Evolutionary conservation across 2,329 filamentous ascomycete genomes (phyloP).

Genomic region (Penicillium sp.): DNA sequence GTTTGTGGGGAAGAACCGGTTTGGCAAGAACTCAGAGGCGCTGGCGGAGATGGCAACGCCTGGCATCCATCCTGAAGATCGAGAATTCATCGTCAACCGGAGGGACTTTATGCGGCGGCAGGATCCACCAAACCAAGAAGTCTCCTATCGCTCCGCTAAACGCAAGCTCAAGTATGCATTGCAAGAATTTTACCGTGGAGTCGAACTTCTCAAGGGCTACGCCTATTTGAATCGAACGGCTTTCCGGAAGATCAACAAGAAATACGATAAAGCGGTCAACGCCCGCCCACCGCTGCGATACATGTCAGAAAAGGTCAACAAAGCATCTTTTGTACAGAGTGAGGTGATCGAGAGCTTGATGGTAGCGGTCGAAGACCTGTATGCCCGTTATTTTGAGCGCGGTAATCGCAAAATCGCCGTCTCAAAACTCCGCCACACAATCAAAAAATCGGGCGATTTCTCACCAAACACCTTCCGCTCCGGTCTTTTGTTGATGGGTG

Average conservation of each 20-base stretch:
- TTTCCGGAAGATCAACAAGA: slow-evolving; percentile 97
- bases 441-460: slow-evolving; percentile 58
- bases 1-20: slow-evolving; percentile 47
- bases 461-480: slow-evolving; percentile 60
- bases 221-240: slow-evolving; percentile 86
- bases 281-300: slow-evolving; percentile 75
- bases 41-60: slow-evolving; percentile 48
- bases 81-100: slow-evolving; percentile 31
- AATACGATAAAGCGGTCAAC: slow-evolving; percentile 89
- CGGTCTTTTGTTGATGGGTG: slow-evolving; percentile 67
- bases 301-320: slow-evolving; percentile 88
- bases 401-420: slow-evolving; percentile 90
- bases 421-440: slow-evolving; percentile 76
- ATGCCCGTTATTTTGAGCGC: slow-evolving; percentile 89
- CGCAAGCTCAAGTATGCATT: slow-evolving; percentile 86
- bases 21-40: slow-evolving; percentile 58
- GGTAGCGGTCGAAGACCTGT: slow-evolving; percentile 80
- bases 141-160: slow-evolving; percentile 85
- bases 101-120: slow-evolving; percentile 53
- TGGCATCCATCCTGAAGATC: slow-evolving; percentile 32
- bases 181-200: slow-evolving; percentile 86
- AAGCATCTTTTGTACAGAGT: slow-evolving; percentile 87
- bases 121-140: slow-evolving; percentile 52
- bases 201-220: slow-evolving; percentile 91
- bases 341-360: slow-evolving; percentile 80